These are phyloP conservation scores for Spergularia azorica DNA, from an alignment of 179 eudicot genomes.

Conservation along the genomic window DNA sequence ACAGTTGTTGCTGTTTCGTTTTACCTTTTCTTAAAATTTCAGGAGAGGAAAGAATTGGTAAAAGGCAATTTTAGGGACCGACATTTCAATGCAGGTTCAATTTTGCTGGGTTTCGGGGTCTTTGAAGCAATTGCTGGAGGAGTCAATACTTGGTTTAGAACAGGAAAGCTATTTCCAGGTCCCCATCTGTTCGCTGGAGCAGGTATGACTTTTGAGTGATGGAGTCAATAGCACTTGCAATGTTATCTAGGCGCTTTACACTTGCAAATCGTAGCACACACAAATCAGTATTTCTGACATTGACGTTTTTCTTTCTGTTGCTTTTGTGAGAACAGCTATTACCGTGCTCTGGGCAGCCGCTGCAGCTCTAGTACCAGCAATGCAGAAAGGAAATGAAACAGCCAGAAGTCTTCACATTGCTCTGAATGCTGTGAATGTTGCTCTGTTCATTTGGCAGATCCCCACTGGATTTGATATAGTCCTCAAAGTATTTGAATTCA, in stretches of 20 bases:
- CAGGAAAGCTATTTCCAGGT: conserved; percentile 97
- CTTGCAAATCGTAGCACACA: not conserved
- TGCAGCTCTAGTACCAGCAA: conserved; percentile 89
- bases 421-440: conserved; percentile 69
- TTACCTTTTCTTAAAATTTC: conserved; percentile 5
- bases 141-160: conserved; percentile 81
- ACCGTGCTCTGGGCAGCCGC: conserved; percentile 95
- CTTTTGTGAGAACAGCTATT: conserved; percentile 49
- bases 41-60: conserved; percentile 86
- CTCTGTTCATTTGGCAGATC: conserved; percentile 85
- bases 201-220: conserved; percentile 37
- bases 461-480: conserved; percentile 96
- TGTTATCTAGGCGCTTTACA: not conserved
- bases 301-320: not conserved
- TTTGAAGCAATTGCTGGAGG: conserved; percentile 80
- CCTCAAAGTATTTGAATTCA: conserved; percentile 83
- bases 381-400: conserved; percentile 97
- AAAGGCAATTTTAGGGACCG: conserved; percentile 85
- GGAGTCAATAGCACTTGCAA: not conserved
- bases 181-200: conserved; percentile 97
- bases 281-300: not conserved
- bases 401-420: conserved; percentile 96
- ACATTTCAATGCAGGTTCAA: conserved; percentile 92
- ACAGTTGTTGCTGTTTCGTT: not conserved
- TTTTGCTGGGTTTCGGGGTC: conserved; percentile 85